Base-by-base conservation (phyloP, 2,329 filamentous ascomycete species). In the Verticillium zaregamsianum region DNA sequence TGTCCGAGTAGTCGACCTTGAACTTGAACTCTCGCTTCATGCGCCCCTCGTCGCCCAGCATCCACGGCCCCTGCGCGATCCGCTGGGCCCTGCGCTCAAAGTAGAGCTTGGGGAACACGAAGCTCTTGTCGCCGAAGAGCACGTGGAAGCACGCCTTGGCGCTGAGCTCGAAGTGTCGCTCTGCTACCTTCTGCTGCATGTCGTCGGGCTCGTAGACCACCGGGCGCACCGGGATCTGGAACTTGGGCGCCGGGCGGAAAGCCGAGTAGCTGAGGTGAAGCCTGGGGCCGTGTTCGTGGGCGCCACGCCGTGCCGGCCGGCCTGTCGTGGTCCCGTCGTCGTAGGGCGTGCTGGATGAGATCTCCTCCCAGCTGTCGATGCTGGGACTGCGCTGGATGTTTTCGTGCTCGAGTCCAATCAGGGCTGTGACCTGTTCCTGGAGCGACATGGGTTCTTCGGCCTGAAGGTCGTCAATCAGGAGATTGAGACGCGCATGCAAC, bases 91-190 rank as follows among this genome's bases (percentile, higher is more conserved):
- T 85, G 59, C 91, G 85, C 72, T 96, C 92, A 72, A 92, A 90
- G 72, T 97, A 94, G 33, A 98, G 81, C 70, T 94, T 88, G 68
- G 95, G 92, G 77, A 97, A 99, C 45, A 98, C 89, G 37, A 93
- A 92, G 72, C 92, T 96, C 77, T 94, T 96, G 75, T 99, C 95
- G 40, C 95, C 95, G 74, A 98, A 99, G 59, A 99, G 84, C 17
- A 98, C 91, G 71, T 98, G 94, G 74, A 98, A 99, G 62, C 97
- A 87, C 0, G 92, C 92, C 74, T 99, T 98, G 56, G 95, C 90
- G 65, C 92, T 96, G 64, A 98, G 89, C 67, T 96, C 90, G 73
- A 96, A 97, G 66, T 92, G 85, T 64, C 91, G 87, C 73, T 96
- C 91, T 1, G 91, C 86, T 8, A 89, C 89, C 66, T 90, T 84